Percentiles rank a stretch among this genome's conserved stretches.
phyloP scores from a whole-genome alignment of 2,329 filamentous ascomycete genomes.

The Pseudocercospora vitis region DNA sequence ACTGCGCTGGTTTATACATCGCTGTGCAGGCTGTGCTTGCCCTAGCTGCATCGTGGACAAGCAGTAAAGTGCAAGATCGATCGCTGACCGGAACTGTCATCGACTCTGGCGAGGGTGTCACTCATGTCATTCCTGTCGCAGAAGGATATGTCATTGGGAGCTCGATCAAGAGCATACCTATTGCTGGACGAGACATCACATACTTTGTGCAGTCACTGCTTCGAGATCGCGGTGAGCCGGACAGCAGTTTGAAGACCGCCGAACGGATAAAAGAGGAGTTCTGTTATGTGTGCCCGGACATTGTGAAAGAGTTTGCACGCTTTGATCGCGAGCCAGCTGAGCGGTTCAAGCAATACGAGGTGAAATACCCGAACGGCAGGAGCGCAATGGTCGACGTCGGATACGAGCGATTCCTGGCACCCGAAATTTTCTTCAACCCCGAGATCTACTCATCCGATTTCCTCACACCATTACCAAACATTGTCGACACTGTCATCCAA shows the following conservation, averaged over 20 bases:
- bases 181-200: constrained; percentile 95
- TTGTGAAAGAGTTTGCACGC: constrained; percentile 95
- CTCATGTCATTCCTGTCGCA: constrained; percentile 96
- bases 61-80: constrained; percentile 93
- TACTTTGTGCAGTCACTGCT: constrained; percentile 97
- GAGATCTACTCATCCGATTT: constrained; percentile 99
- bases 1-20: constrained; percentile 98
- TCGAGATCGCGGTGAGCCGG: constrained; percentile 91
- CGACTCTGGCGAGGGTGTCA: constrained; percentile 97
- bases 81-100: constrained; percentile 97
- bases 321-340: constrained; percentile 87
- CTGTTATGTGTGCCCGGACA: constrained; percentile 97
- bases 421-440: constrained; percentile 99
- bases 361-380: constrained; percentile 80
- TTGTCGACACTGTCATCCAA: constrained; percentile 96
- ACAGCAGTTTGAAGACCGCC: constrained; percentile 94
- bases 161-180: constrained; percentile 98
- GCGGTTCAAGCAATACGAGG: constrained; percentile 85
- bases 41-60: constrained; percentile 96
- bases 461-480: constrained; percentile 86
- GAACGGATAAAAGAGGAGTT: constrained; percentile 99
- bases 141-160: constrained; percentile 99
- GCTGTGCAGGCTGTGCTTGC: constrained; percentile 96
- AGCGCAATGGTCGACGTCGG: constrained; percentile 87
- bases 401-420: constrained; percentile 95